Base-by-base conservation (phyloP, 352 stramenopile genomes). In the Phytophthora europaea region DNA sequence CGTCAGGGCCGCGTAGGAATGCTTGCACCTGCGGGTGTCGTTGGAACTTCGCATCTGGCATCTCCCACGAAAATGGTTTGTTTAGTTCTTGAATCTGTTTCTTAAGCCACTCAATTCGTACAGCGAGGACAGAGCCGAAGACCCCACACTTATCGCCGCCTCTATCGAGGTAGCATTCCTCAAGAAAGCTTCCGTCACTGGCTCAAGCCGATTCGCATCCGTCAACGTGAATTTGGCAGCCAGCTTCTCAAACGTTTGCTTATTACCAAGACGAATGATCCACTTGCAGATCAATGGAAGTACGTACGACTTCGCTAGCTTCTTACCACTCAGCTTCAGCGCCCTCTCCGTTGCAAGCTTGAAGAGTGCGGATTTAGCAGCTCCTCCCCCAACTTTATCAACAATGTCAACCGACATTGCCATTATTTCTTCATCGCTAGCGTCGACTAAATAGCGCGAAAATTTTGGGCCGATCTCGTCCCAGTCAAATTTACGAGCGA, bases 61-160 rank as follows among this genome's bases (percentile, higher is more conserved):
- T 79, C 28, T 61, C 40, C 71, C 71, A 75, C 47, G 72, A 70
- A n/a, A 73, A 67, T 2, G 55, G 61, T 33, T 45, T 67, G 16
- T 50, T 31, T 10, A 53, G 20, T 7, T 20, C 26, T 51, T 43
- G 7, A 57, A 64, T 36, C 52, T 61, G 38, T 12, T 33, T 18
- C 47, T 78, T 61, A 4, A 73, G 12, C 65, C 53, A 73, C 33
- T 76, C 43, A 6, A 65, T 10, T 59, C 61, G 40, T 38, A 22
- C 43, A 5, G 18, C 6, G 16, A 50, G n/a, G 16, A 50, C 43
- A 23, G 43, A 12, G 7, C 15, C 43, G 5, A 50, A n/a, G 7
- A 10, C 43, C 7, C 2, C 43, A 22, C 43, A 50, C 43, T 50
- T 50, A n/a, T 50, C 43, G 18, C 20, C 18, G 43, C 43, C 43